phyloP scores from a whole-genome alignment of 2,329 filamentous ascomycete genomes.

The Hypoxylon sp. region DNA sequence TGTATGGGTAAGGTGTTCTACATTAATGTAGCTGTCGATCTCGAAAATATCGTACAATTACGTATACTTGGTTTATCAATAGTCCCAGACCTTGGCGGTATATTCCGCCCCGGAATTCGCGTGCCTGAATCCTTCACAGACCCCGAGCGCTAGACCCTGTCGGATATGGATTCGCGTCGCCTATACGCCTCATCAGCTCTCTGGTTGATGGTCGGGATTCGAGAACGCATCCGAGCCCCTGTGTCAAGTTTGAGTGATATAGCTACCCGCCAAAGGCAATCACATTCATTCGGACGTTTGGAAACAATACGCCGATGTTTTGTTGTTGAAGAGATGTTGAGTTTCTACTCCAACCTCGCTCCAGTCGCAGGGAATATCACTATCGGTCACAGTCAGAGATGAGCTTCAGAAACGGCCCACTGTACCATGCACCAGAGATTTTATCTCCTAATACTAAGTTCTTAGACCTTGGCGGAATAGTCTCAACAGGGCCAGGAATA shows the following conservation, averaged over 20 bases:
- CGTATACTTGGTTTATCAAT: slow-evolving; percentile 7
- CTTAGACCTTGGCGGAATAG: not conserved
- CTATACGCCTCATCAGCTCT: slow-evolving; percentile 8
- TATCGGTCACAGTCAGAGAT: not conserved
- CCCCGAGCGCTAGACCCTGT: slow-evolving; percentile 36
- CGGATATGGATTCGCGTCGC: slow-evolving; percentile 17
- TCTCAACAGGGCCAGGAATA: not conserved
- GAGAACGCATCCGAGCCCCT: slow-evolving; percentile 19
- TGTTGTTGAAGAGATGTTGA: not conserved
- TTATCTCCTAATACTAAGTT: not conserved
- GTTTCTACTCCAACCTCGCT: slow-evolving; percentile 10
- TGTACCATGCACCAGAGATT: not conserved
- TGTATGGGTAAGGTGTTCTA: slow-evolving; percentile 15
- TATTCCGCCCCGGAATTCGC: slow-evolving; percentile 16
- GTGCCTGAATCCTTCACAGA: slow-evolving; percentile 27
- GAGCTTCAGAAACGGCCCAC: not conserved
- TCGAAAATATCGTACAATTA: slow-evolving; percentile 3
- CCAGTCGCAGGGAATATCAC: not conserved
- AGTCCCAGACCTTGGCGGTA: slow-evolving; percentile 20
- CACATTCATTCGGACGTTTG: not conserved
- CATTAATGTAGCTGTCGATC: slow-evolving; percentile 5
- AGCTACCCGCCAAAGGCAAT: slow-evolving; percentile 4
- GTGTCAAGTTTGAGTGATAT: slow-evolving; percentile 16
- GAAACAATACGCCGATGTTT: slow-evolving; percentile 8
- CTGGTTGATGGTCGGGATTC: slow-evolving; percentile 9